Conservation (phyloP, 306 rosid species). For the Begonia peltatifolia region DNA sequence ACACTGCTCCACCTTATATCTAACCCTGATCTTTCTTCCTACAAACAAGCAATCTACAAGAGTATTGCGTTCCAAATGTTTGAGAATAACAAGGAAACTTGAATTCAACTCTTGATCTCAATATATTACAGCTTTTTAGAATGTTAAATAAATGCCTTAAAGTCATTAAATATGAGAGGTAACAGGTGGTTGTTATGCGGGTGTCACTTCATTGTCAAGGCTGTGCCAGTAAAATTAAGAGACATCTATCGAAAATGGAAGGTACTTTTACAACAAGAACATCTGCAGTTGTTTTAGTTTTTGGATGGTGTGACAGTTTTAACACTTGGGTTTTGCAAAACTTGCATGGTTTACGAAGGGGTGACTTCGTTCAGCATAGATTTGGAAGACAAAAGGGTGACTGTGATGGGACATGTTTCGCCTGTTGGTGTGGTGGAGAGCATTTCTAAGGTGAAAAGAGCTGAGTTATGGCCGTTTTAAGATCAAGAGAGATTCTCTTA, state of each 20-base stretch:
- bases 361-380: constrained; percentile 86
- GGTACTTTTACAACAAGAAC: constrained; percentile 25
- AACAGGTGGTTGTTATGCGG: constrained; percentile 86
- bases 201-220: constrained; percentile 93
- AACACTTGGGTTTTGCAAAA: neutral
- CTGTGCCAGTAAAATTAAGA: constrained; percentile 84
- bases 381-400: constrained; percentile 70
- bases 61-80: no score
- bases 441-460: constrained; percentile 78
- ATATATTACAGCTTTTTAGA: neutral
- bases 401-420: constrained; percentile 83
- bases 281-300: neutral
- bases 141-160: neutral
- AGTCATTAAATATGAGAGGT: neutral
- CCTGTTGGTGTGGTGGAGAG: constrained; percentile 63
- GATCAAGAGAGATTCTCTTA: neutral
- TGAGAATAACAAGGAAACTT: neutral
- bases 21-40: neutral
- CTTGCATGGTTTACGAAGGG: constrained; percentile 20
- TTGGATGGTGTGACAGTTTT: neutral
- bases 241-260: constrained; percentile 81
- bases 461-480: constrained; percentile 44
- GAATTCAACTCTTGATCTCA: neutral
- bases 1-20: no score
- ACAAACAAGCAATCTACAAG: no score